Evolutionary conservation across 2,329 filamentous ascomycete species (phyloP).

Genomic region (Cercospora beticola): DNA sequence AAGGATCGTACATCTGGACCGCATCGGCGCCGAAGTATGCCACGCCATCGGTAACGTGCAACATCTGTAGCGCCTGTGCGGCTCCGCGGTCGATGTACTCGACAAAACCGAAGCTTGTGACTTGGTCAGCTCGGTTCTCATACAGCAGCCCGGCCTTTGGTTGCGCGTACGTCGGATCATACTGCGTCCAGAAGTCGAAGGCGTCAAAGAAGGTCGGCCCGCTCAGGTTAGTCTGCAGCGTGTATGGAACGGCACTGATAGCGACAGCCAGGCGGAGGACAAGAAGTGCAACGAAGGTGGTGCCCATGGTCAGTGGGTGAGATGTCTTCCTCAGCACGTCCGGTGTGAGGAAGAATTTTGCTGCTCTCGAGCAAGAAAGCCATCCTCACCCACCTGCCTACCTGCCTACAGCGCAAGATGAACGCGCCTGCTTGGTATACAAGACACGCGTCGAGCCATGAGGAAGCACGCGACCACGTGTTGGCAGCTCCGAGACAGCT

Average conservation of each 20-base stretch:
- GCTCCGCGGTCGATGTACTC: slow-evolving; percentile 45
- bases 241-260: slow-evolving; percentile 11
- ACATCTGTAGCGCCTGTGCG: slow-evolving; percentile 33
- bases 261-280: neutral
- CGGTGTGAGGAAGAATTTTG: neutral
- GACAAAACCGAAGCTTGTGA: slow-evolving; percentile 33
- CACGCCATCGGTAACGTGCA: slow-evolving; percentile 23
- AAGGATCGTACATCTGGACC: slow-evolving; percentile 34
- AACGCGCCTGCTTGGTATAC: neutral
- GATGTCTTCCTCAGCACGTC: neutral
- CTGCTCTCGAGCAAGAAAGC: neutral
- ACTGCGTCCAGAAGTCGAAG: slow-evolving; percentile 38
- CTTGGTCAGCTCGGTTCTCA: neutral
- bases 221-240: slow-evolving; percentile 22
- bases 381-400: neutral
- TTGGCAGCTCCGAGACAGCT: neutral
- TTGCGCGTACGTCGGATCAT: slow-evolving; percentile 34
- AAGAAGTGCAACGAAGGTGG: slow-evolving; percentile 8
- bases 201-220: slow-evolving; percentile 37
- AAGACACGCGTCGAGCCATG: neutral
- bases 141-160: neutral
- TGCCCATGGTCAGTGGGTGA: neutral
- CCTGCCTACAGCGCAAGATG: neutral
- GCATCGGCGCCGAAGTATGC: slow-evolving; percentile 31
- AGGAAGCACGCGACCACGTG: neutral